Base-by-base conservation (phyloP, 2,329 filamentous ascomycete genomes). In the Colletotrichum viniferum region DNA sequence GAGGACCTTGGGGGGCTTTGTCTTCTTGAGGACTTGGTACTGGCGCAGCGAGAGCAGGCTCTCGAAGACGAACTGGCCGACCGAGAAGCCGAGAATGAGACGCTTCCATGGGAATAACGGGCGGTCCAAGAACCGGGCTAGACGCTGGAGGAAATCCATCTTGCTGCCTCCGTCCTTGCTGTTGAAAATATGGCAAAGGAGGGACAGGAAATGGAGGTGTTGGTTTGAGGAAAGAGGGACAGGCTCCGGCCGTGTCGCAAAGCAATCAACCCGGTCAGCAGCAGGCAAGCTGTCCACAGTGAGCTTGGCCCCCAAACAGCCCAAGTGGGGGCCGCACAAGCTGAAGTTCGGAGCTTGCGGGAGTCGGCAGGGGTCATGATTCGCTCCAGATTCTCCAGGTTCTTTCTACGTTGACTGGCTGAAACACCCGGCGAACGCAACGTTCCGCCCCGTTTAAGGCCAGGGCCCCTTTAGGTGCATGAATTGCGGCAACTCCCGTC, bases 51-150 rank as follows among this genome's bases (percentile, higher is more conserved):
- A 95, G 69, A 99, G 92, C 86, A 96, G 95, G 60, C 95, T 93
- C 85, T 99, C 97, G 82, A 99, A 93, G 70, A 95, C 87, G 84
- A 95, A 98, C 84, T 99, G 95, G 77, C 94, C 95, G 80, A 98
- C 84, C 34, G 96, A 98, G 88, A 99, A 99, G 81, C 96, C 95
- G 80, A 98, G 91, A 81, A 99, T 96, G 81, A 99, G 92, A 84
- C 92, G 94, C 92, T 98, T 99, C 97, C 97, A 99, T 71, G 97
- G 96, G 88, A 98, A 98, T 82, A 95, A 89, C 74, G 96, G 96
- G 82, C 95, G 92, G 88, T 99, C 97, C 81, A 98, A 93, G 85
- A 94, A 93, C 85, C 92, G 92, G 83, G 95, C 95, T 79, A 98
- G 92, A 88, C 91, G 90, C 91, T 93, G 82, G 63, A 70, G 63